Evolutionary conservation across 352 stramenopile genomes (phyloP).

Genomic region (Globisporangium canariense): DNA sequence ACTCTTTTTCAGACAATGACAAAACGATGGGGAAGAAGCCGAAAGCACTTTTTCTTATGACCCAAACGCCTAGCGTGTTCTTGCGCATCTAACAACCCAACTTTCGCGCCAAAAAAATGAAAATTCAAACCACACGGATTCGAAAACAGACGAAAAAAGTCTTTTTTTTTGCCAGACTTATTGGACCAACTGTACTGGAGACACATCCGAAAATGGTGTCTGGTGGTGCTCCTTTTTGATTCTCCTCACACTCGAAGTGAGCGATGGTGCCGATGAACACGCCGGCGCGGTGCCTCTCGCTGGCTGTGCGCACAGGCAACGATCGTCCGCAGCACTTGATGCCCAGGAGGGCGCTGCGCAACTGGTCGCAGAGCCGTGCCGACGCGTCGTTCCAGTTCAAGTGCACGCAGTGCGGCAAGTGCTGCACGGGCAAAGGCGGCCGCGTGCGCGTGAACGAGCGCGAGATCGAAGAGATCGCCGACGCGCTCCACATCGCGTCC

Average conservation of each 20-base stretch:
- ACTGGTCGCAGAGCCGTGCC: slow-evolving; percentile 26
- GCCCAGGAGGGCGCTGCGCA: slow-evolving; percentile 23
- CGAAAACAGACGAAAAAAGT: no score
- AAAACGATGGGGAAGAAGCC: no score
- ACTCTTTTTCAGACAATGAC: no score
- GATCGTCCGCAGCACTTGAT: background rate
- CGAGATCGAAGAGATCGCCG: slow-evolving; percentile 48
- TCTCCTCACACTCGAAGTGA: background rate
- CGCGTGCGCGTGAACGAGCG: slow-evolving; percentile 63
- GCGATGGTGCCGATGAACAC: background rate
- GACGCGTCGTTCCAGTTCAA: slow-evolving; percentile 55
- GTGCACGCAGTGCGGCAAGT: slow-evolving; percentile 77
- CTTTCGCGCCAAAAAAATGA: no score
- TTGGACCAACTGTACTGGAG: no score
- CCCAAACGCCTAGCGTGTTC: no score
- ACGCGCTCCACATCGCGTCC: slow-evolving; percentile 24
- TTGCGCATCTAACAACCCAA: no score
- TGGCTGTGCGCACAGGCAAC: background rate
- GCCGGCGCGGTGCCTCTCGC: background rate
- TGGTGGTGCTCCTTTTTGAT: background rate
- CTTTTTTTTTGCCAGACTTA: no score
- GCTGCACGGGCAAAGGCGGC: slow-evolving; percentile 66
- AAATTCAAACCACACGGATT: no score
- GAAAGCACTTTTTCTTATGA: no score
- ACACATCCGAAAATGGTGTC: background rate